phyloP scores from a whole-genome alignment of 306 rosid species.

The Clitoria ternatea region DNA sequence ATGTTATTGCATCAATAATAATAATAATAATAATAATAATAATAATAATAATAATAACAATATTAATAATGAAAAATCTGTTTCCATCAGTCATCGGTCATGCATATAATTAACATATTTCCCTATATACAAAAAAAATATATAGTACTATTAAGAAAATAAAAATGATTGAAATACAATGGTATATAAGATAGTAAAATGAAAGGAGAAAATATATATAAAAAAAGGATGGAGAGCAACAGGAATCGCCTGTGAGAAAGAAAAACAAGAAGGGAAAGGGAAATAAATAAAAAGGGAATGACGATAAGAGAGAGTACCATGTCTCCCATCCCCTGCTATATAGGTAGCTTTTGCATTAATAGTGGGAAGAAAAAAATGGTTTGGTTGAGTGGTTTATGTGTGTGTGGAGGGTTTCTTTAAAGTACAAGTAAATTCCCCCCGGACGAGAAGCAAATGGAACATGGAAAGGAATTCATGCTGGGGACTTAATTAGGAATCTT shows the following conservation, averaged over 20 bases:
- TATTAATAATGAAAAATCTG: neutral
- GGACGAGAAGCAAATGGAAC: constrained; percentile 72
- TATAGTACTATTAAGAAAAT: no score
- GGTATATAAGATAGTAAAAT: neutral
- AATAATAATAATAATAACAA: no score
- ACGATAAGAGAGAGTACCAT: constrained; percentile 30
- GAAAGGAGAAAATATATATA: neutral
- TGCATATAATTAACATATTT: neutral
- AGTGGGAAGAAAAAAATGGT: constrained; percentile 24
- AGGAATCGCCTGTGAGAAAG: constrained; percentile 75
- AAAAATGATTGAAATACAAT: neutral
- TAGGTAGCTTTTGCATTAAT: constrained; percentile 45
- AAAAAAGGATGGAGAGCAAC: constrained; percentile 47
- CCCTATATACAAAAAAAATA: neutral
- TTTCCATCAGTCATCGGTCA: constrained; percentile 16
- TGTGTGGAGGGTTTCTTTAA: constrained; percentile 24
- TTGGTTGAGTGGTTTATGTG: neutral
- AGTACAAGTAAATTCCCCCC: constrained; percentile 48
- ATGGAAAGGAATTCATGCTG: constrained; percentile 61
- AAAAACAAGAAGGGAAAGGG: constrained; percentile 48
- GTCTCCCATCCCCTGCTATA: constrained; percentile 46
- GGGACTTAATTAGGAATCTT: constrained; percentile 80
- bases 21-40: no score
- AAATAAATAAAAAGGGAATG: constrained; percentile 36
- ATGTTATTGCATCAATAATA: constrained; percentile 7